Base-by-base conservation (phyloP, 805 yeast genomes). In the Nakazawaea anatomiae region DNA sequence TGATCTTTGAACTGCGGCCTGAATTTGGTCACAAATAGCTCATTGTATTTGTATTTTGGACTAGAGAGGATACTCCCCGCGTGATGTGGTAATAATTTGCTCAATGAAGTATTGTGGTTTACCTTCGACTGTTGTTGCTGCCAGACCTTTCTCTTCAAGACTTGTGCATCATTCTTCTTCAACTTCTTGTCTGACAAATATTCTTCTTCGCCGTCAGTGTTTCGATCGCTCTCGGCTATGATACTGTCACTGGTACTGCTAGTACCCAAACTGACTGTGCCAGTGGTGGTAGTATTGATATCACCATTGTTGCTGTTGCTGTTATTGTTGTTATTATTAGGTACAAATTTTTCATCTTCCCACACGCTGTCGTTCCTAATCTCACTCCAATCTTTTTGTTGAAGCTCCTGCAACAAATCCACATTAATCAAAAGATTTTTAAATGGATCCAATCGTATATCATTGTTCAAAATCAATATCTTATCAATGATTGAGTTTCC, bases 401-500 rank as follows among this genome's bases (percentile, higher is more conserved):
- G 32, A 4, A 39, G 3, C 11, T 36, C 12, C 18, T 36, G 31
- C 12, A 43, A 40, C n/a, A 46, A 14, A 29, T 39, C 44, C 5
- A 31, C 18, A 39, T 43, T 43, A 36, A 49, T 44, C 14, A 44
- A 35, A 18, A 47, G 28, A 29, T 32, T 27, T 14, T 39, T 39
- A 10, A 44, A 39, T 11, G 32, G 35, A 6, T 28, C 12, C 29
- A 49, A 34, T 18, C 41, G 32, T 11, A 18, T 5, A 27, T 49
- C 52, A 9, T 25, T 36, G 14, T 42, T n/a, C 18, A 14, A 31
- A 10, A 32, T 39, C 27, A 44, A 39, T 1, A 49, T 44, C 38
- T 49, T 49, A 36, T 49, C 52, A 28, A 49, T 39, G 5, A 49
- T 44, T 10, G 52, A 44, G 29, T 44, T 44, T 11, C 52, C 52